Base-by-base conservation (phyloP, 2,329 filamentous ascomycete species). In the Truncatella angustata region DNA sequence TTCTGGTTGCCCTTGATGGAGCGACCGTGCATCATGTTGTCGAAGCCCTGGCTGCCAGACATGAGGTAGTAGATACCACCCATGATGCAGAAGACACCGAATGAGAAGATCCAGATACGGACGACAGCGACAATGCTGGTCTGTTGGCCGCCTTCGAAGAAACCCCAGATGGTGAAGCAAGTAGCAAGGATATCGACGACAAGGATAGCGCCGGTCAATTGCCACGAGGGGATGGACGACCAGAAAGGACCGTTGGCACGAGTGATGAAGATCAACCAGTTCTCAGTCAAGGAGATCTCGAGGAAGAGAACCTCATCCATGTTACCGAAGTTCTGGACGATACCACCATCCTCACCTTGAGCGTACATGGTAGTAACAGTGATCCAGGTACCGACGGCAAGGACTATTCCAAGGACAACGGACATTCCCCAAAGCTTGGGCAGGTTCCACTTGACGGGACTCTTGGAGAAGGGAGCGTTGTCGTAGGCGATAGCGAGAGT, bases 251-350 rank as follows among this genome's bases (percentile, higher is more conserved):
- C 90, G 73, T 92, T 92, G 74, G 90, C 88, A 80, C 91, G 90
- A 59, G 91, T 96, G 75, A 96, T 93, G 79, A 96, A 95, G 73
- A 96, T 96, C 49, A 96, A 82, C 91, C 91, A 96, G 77, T 95
- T 96, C 80, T 96, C 90, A 55, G 91, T 92, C 50, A 96, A 82
- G 11, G 89, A 90, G 70, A 96, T 90, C 75, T 96, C 84, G 34
- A 96, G 85, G 82, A 96, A 96, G 65, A 96, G 74, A 53, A 96
- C 85, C 62, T 86, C 84, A 62, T 96, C 90, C 51, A 89, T 76
- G 67, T 86, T 82, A 81, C 91, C 91, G 63, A 87, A 89, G 76
- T 94, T 93, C 80, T 96, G 88, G 59, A 92, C 88, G 63, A 96
- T 93, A 81, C 91, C 91, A 63, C 88, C 88, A 61, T 88, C 73